Percentiles rank a stretch among this genome's conserved stretches.
These are phyloP conservation scores for Cryphonectria parasitica DNA, from an alignment of 2,329 filamentous ascomycete species.

Conservation along the genomic window DNA sequence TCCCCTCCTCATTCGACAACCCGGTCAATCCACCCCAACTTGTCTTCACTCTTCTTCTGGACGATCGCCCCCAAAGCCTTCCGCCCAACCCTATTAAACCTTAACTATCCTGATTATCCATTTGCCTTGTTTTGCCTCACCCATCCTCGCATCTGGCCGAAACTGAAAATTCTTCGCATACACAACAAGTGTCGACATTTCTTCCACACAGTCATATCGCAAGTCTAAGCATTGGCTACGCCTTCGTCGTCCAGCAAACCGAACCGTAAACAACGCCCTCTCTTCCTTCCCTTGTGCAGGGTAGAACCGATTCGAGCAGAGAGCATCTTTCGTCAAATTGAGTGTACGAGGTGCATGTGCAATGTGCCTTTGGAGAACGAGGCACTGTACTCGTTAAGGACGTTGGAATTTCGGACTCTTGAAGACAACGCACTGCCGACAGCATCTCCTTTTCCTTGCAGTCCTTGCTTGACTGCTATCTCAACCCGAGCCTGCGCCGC, in stretches of 20 bases:
- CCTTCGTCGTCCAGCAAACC: not conserved
- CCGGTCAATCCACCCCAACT: not conserved
- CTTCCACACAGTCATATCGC: not conserved
- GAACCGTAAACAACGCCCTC: not conserved
- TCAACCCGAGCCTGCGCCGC: not conserved
- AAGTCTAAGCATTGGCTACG: not conserved
- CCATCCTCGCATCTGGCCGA: not conserved
- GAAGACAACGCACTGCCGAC: not conserved
- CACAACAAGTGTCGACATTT: not conserved
- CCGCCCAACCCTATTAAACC: not conserved
- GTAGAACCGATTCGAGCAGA: not conserved
- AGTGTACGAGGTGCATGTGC: not conserved
- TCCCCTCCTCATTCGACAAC: slow-evolving; percentile 9
- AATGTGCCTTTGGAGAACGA: not conserved
- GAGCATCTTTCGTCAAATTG: not conserved
- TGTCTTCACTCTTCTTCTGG: not conserved
- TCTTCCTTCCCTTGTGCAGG: not conserved
- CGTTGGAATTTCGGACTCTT: not conserved
- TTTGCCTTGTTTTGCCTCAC: slow-evolving; percentile 1
- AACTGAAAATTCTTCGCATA: not conserved
- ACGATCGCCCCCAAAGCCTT: not conserved
- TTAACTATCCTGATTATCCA: not conserved
- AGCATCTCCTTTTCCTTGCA: not conserved
- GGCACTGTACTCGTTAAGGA: not conserved
- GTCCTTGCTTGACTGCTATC: not conserved